Conservation (phyloP, 2,329 filamentous ascomycete species). For the Monilinia aucupariae region DNA sequence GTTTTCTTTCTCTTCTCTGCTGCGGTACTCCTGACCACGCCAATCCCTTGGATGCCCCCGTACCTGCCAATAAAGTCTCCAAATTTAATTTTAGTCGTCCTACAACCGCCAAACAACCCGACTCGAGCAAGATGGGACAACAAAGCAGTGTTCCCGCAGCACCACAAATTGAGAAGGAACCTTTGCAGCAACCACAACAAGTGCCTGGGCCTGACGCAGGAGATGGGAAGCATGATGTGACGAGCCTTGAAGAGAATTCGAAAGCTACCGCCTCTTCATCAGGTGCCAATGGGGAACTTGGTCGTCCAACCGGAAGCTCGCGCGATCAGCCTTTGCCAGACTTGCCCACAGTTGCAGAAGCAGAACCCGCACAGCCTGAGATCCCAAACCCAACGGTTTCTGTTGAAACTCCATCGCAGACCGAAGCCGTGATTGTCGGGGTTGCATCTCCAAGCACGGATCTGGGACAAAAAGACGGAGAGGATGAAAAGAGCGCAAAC, state of each 20-base stretch:
- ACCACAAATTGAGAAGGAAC: constrained; percentile 31
- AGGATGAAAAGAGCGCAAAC: constrained; percentile 28
- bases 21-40: constrained; percentile 41
- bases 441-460: constrained; percentile 2
- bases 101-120: constrained; percentile 33
- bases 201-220: constrained; percentile 19
- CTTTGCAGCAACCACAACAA: constrained; percentile 23
- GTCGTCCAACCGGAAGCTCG: constrained; percentile 17
- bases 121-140: constrained; percentile 22
- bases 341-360: constrained; percentile 31
- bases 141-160: constrained; percentile 18
- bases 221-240: constrained; percentile 19
- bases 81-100: constrained; percentile 36
- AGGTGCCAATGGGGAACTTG: constrained; percentile 27
- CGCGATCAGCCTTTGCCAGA: constrained; percentile 34
- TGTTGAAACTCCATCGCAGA: constrained; percentile 14
- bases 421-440: background rate
- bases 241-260: constrained; percentile 17
- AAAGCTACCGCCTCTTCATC: constrained; percentile 12
- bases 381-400: constrained; percentile 22
- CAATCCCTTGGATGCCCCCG: constrained; percentile 38
- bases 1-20: constrained; percentile 44
- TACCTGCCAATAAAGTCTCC: constrained; percentile 43
- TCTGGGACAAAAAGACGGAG: constrained; percentile 25
- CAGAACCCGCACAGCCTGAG: constrained; percentile 26